Conservation (phyloP, 1,284 basidiomycete genomes). For the Leccinum fallax region DNA sequence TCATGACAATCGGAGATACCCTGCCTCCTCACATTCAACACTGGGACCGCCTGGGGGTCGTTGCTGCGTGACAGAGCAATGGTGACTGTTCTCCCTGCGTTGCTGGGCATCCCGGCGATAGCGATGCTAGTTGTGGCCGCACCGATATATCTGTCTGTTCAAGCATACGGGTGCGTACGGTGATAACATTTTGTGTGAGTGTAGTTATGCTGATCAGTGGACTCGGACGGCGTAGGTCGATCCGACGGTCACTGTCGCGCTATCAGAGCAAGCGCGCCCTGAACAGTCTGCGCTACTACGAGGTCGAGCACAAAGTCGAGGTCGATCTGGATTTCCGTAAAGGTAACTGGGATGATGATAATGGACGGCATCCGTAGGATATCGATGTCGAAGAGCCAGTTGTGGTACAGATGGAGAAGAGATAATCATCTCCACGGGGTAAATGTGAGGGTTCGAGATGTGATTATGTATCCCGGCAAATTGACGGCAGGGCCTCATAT, state of each 20-base stretch:
- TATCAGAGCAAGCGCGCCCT: constrained; percentile 9
- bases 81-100: constrained; percentile 12
- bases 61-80: constrained; percentile 7
- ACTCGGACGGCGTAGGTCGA: constrained; percentile 6
- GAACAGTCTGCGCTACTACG: constrained; percentile 1
- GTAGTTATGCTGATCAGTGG: constrained; percentile 7
- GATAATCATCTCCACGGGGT: neutral
- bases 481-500: neutral
- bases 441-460: neutral
- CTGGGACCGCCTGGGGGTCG: constrained; percentile 15
- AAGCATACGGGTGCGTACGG: constrained; percentile 18
- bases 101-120: constrained; percentile 22
- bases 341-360: neutral
- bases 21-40: constrained; percentile 25
- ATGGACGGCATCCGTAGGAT: neutral
- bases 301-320: neutral
- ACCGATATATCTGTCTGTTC: constrained; percentile 20
- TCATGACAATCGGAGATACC: constrained; percentile 21
- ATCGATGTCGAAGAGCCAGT: neutral
- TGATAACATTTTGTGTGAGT: too few species aligned
- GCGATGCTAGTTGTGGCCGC: constrained; percentile 11
- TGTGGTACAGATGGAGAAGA: neutral
- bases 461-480: neutral
- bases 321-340: neutral
- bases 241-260: neutral